Evolutionary conservation across 1,284 basidiomycete species (phyloP).

Genomic region (Lentinula novae-zelandiae): DNA sequence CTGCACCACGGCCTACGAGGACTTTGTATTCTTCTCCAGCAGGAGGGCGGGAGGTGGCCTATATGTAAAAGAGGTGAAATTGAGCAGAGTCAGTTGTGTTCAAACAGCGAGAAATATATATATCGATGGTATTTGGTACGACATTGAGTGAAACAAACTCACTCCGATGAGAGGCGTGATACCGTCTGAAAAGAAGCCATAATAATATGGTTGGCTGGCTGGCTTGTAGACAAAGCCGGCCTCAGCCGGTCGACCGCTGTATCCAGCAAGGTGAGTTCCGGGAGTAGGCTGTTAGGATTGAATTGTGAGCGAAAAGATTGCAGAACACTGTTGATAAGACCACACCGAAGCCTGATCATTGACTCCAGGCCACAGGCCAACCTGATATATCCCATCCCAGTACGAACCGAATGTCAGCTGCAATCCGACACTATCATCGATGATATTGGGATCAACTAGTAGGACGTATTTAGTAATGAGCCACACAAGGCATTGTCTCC

Average conservation of each 20-base stretch:
- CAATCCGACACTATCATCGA: constrained; percentile 11
- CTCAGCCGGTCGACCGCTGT: constrained; percentile 12
- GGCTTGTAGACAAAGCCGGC: constrained; percentile 14
- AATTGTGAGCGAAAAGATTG: background rate
- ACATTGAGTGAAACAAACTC: background rate
- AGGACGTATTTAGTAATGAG: background rate
- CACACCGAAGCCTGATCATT: constrained; percentile 11
- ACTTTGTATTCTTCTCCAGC: constrained; percentile 26
- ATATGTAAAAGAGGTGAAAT: background rate
- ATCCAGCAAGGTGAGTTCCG: constrained; percentile 16
- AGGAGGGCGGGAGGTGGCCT: constrained; percentile 19
- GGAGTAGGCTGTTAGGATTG: constrained; percentile 6
- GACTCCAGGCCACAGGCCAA: constrained; percentile 7
- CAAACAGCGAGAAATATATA: background rate
- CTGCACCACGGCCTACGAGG: constrained; percentile 27
- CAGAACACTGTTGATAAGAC: background rate
- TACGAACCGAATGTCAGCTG: constrained; percentile 16
- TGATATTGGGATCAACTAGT: constrained; percentile 16
- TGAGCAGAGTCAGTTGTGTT: background rate
- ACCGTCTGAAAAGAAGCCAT: constrained; percentile 12
- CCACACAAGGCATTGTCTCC: constrained; percentile 7
- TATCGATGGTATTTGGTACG: background rate
- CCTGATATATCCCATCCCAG: constrained; percentile 14
- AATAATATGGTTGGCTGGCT: constrained; percentile 4
- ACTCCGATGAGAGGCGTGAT: constrained; percentile 9